Percentiles rank a stretch among this genome's conserved stretches.
Conservation (phyloP, 208 protist genomes). For the Acanthamoeba polyphaga region DNA sequence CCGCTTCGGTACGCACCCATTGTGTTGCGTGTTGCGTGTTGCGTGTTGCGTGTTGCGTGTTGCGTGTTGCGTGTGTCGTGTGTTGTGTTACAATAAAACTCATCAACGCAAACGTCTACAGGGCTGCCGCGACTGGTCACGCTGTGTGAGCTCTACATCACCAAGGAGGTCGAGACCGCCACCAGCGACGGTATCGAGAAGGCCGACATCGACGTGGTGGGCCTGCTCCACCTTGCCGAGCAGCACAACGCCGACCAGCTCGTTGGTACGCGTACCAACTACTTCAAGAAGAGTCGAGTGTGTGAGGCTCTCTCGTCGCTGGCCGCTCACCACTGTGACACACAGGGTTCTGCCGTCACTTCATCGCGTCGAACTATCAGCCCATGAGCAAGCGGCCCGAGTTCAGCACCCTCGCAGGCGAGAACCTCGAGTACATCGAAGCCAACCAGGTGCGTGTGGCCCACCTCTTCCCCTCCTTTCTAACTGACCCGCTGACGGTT, state of each 20-base stretch:
- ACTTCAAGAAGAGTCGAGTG: too few species aligned
- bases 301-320: too few species aligned
- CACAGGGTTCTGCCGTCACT: conserved; percentile 78
- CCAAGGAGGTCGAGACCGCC: conserved; percentile 75
- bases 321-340: too few species aligned
- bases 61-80: too few species aligned
- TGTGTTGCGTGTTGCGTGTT: neutral
- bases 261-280: neutral
- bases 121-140: conserved; percentile 69
- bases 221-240: conserved; percentile 72
- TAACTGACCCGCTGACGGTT: neutral
- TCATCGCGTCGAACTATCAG: conserved; percentile 82
- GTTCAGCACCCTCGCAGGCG: conserved; percentile 51
- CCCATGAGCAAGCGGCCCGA: conserved; percentile 77
- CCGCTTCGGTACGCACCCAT: neutral
- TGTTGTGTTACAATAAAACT: neutral
- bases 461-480: neutral
- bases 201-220: conserved; percentile 83
- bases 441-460: conserved; percentile 41
- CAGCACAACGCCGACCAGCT: conserved; percentile 81
- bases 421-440: conserved; percentile 78
- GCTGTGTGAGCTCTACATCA: conserved; percentile 78
- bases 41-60: neutral
- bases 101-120: neutral
- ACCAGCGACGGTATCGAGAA: conserved; percentile 75